These are phyloP conservation scores for Colletotrichum musicola DNA, from an alignment of 2,329 filamentous ascomycete species.

Conservation along the genomic window DNA sequence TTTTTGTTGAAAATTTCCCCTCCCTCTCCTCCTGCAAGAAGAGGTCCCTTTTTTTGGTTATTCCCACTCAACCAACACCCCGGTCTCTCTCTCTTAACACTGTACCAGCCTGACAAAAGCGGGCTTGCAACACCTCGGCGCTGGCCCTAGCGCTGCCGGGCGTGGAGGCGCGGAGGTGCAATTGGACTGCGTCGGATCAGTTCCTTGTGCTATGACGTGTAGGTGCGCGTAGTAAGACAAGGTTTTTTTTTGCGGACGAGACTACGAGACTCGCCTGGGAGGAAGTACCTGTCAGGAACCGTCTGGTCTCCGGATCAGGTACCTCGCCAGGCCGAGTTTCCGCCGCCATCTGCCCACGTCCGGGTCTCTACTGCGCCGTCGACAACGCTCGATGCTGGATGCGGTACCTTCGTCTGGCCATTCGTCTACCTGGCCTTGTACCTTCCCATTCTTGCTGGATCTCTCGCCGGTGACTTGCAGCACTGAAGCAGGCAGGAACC, in stretches of 20 bases:
- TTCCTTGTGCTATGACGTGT: slow-evolving; percentile 38
- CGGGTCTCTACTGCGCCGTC: neutral
- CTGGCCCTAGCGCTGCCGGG: slow-evolving; percentile 31
- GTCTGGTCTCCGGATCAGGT: slow-evolving; percentile 27
- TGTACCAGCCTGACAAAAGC: slow-evolving; percentile 26
- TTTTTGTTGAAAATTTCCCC: neutral
- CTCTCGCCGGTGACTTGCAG: slow-evolving; percentile 26
- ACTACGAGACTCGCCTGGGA: neutral
- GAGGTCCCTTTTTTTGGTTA: neutral
- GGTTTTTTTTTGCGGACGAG: slow-evolving; percentile 12
- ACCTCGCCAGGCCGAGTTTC: slow-evolving; percentile 17
- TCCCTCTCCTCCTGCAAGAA: neutral
- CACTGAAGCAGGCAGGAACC: slow-evolving; percentile 21
- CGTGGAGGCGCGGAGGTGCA: slow-evolving; percentile 27
- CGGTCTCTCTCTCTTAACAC: neutral
- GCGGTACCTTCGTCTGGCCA: slow-evolving; percentile 30
- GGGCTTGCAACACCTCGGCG: slow-evolving; percentile 29
- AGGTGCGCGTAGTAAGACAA: slow-evolving; percentile 30
- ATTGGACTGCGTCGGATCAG: slow-evolving; percentile 34
- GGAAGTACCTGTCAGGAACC: slow-evolving; percentile 27
- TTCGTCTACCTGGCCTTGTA: slow-evolving; percentile 24
- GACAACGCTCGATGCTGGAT: neutral
- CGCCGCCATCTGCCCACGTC: neutral
- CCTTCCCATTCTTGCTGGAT: neutral
- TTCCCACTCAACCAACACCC: neutral